Conservation (phyloP, 208 protist genomes). For the Leishmania mexicana region DNA sequence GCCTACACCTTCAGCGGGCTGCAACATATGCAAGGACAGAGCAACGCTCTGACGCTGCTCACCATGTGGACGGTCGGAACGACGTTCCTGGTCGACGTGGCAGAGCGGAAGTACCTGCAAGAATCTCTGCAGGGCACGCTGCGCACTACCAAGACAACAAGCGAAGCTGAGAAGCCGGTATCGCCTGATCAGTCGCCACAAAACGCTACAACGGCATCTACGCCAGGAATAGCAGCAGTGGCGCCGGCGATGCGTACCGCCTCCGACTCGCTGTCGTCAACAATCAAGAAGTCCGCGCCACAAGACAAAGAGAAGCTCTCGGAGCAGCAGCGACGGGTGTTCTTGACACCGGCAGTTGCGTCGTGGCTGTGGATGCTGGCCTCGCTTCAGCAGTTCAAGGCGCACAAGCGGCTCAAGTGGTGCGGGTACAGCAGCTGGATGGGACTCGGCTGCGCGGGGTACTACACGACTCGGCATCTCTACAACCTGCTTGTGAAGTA, state of each 20-base stretch:
- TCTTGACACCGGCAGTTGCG: conserved; percentile 59
- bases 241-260: not conserved
- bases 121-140: conserved; percentile 27
- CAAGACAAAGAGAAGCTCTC: conserved; percentile 14
- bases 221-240: not conserved
- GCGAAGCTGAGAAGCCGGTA: not conserved
- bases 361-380: conserved; percentile 87
- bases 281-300: not conserved
- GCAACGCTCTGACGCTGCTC: conserved; percentile 68
- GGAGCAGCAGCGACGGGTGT: conserved; percentile 49
- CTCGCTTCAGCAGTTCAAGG: conserved; percentile 79
- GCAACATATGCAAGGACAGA: conserved; percentile 75
- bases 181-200: not conserved
- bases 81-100: conserved; percentile 67
- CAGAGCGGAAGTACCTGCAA: conserved; percentile 52
- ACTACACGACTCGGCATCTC: conserved; percentile 73
- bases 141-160: not conserved
- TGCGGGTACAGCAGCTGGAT: conserved; percentile 87
- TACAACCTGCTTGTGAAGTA: conserved; percentile 51
- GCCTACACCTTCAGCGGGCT: conserved; percentile 73
- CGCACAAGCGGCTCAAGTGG: conserved; percentile 73
- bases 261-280: not conserved
- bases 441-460: conserved; percentile 54
- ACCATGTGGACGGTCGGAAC: conserved; percentile 81
- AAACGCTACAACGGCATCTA: not conserved